phyloP scores from a whole-genome alignment of 306 rosid genomes.

The Sicyos edulis region DNA sequence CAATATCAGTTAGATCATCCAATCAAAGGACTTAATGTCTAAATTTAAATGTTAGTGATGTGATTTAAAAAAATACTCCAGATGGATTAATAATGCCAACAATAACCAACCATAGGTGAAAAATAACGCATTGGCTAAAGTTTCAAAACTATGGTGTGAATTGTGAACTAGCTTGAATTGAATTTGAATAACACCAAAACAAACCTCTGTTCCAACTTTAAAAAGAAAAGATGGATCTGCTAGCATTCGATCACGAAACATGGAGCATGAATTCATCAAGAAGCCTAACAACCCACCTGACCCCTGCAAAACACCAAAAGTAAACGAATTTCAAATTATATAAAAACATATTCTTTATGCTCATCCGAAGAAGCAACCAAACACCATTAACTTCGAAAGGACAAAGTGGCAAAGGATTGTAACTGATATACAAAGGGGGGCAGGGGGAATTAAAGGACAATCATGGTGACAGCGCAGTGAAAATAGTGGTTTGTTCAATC shows the following conservation, averaged over 20 bases:
- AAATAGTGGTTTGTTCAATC: neutral
- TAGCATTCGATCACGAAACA: no score
- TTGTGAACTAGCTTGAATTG: neutral
- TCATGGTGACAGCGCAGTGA: neutral
- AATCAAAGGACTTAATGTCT: neutral
- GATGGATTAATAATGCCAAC: neutral
- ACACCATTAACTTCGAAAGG: neutral
- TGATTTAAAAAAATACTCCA: neutral
- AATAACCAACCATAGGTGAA: no score
- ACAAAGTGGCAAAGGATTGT: neutral
- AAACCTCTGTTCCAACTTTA: no score
- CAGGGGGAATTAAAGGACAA: neutral
- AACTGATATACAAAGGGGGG: neutral
- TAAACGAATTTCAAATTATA: no score
- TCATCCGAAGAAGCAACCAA: no score
- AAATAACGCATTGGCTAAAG: no score
- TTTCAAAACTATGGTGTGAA: neutral
- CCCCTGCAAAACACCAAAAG: no score
- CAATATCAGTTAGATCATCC: neutral
- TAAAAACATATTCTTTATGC: no score
- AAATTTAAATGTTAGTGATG: neutral
- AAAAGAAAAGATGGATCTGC: no score
- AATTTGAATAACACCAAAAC: slow-evolving; percentile 18
- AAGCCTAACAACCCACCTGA: no score
- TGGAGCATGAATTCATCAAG: no score